Evolutionary conservation across 805 yeast genomes (phyloP).

Genomic region (Ogataea henricii): DNA sequence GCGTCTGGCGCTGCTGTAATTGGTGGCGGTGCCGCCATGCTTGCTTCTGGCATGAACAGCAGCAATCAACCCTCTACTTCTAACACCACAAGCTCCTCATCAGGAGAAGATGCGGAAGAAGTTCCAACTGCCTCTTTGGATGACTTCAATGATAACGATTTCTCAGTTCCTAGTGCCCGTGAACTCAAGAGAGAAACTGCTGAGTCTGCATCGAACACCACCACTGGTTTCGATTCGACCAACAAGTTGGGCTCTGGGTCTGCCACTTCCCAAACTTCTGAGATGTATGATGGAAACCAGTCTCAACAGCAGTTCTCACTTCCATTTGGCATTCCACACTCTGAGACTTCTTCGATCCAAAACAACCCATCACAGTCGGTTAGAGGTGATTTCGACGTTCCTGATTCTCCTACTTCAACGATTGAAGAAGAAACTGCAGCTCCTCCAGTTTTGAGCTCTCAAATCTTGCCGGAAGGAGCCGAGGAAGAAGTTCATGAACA

Average conservation of each 20-base stretch:
- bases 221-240: constrained; percentile 24
- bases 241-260: constrained; percentile 36
- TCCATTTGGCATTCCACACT: constrained; percentile 65
- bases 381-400: constrained; percentile 65
- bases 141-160: constrained; percentile 32
- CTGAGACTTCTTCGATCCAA: constrained; percentile 86
- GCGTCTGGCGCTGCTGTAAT: constrained; percentile 30
- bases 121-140: constrained; percentile 37
- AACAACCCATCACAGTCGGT: constrained; percentile 91
- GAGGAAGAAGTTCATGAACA: constrained; percentile 19
- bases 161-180: constrained; percentile 21
- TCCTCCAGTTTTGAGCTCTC: constrained; percentile 31
- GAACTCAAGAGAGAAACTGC: constrained; percentile 16
- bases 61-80: too few species aligned
- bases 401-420: constrained; percentile 40
- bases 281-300: constrained; percentile 34
- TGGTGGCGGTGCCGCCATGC: constrained; percentile 27
- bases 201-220: constrained; percentile 27
- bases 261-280: constrained; percentile 49
- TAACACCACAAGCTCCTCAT: too few species aligned
- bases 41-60: constrained; percentile 17
- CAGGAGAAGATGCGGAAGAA: constrained; percentile 23
- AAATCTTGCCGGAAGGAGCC: constrained; percentile 32
- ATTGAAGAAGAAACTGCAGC: constrained; percentile 35
- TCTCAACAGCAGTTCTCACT: constrained; percentile 30